Percentiles rank a stretch among this genome's conserved stretches.
These are phyloP conservation scores for Ilex paraguariensis DNA, from an alignment of 305 asterid species.

Conservation along the genomic window DNA sequence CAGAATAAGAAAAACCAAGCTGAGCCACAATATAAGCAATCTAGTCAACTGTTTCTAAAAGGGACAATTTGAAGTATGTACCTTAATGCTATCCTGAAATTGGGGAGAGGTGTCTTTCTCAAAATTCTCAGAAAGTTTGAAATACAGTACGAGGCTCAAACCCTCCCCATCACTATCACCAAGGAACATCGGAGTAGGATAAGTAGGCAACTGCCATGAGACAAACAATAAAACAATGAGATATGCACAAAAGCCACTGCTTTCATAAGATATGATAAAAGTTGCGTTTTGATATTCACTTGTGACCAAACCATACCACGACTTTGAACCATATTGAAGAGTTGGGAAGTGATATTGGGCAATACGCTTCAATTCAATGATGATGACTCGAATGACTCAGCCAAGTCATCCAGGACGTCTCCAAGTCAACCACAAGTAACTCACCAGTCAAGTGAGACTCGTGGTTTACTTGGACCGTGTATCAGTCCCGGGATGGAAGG, in stretches of 20 bases:
- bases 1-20: background rate
- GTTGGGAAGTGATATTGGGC: too few species aligned
- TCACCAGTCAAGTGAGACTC: too few species aligned
- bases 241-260: constrained; percentile 1
- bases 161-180: constrained; percentile 96
- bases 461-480: too few species aligned
- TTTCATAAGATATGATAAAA: background rate
- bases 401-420: background rate
- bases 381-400: background rate
- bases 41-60: too few species aligned
- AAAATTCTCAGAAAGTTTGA: constrained; percentile 59
- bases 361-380: too few species aligned
- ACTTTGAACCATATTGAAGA: too few species aligned
- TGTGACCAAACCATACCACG: too few species aligned
- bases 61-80: constrained; percentile 13
- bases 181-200: constrained; percentile 88
- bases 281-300: too few species aligned
- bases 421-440: background rate
- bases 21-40: background rate
- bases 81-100: constrained; percentile 80
- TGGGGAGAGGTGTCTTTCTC: constrained; percentile 71
- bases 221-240: constrained; percentile 10
- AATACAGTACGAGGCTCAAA: constrained; percentile 81
- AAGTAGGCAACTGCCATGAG: constrained; percentile 72
- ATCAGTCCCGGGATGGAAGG: too few species aligned